phyloP scores from a whole-genome alignment of 1,284 basidiomycete species.

The Farysia itapuensis region DNA sequence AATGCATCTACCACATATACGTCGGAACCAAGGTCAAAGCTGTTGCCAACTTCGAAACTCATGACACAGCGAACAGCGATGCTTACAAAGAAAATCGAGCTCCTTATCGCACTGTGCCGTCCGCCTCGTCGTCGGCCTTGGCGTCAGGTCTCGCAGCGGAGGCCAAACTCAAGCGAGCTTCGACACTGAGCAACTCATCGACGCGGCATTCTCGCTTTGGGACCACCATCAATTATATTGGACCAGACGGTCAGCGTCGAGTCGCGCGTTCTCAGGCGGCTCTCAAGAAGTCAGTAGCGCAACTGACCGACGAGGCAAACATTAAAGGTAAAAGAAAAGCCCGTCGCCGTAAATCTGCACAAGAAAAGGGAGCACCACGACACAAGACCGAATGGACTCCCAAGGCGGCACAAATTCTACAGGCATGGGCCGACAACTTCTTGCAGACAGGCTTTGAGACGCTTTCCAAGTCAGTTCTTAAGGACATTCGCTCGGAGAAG shows the following conservation, averaged over 20 bases:
- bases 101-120: background rate
- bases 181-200: conserved; percentile 8
- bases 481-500: conserved; percentile 56
- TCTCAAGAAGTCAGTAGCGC: conserved; percentile 42
- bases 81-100: background rate
- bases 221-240: conserved; percentile 54
- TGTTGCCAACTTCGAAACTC: conserved; percentile 7
- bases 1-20: conserved; percentile 57
- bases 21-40: conserved; percentile 38
- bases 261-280: conserved; percentile 45
- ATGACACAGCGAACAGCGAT: background rate
- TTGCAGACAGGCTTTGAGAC: conserved; percentile 51
- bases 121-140: conserved; percentile 13
- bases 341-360: conserved; percentile 35
- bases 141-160: conserved; percentile 43
- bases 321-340: conserved; percentile 28
- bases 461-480: conserved; percentile 43
- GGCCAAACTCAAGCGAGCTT: conserved; percentile 32
- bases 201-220: conserved; percentile 57
- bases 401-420: conserved; percentile 33
- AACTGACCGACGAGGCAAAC: conserved; percentile 42
- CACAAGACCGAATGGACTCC: conserved; percentile 46
- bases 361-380: conserved; percentile 48
- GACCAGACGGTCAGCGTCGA: conserved; percentile 42
- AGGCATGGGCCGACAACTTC: conserved; percentile 53